Evolutionary conservation across 345 rosid species (phyloP), one percentile per base, ranked within the genome.

Genomic region (Moricandia arvensis): DNA sequence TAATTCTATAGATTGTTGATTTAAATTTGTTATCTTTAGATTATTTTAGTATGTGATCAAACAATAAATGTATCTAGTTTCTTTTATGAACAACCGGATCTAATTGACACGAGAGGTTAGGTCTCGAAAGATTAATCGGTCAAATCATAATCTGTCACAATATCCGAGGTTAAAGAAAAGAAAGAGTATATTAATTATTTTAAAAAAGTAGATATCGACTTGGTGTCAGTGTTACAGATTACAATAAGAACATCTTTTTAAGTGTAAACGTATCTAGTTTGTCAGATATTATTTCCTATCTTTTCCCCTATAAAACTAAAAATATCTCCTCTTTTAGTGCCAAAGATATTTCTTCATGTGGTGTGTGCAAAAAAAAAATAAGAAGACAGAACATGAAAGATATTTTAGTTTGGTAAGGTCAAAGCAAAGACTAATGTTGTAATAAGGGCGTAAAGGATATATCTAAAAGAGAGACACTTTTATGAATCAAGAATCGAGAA

Each of bases 341-440:
- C 24, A 30, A 59, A 67, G 73, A 75, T 75, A 75, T 67, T 67
- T 75, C 2, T 75, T 67, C 60, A 59, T 59, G 73, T 67, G 60
- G 8, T n/a, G 33, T 26, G n/a, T 6, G 33, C 15, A 15, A 47
- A 61, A 43, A 15, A 1, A 13, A 60, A 34, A 33, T 26, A 8
- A 31, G 13, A 15, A 45, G 53, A 45, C 53, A 45, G 53, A 11
- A 61, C 18, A 57, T 13, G 8, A 24, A 0, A 73, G 79, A 75
- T 69, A 75, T 68, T 69, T 75, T 51, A 10, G 67, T 75, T 66
- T 59, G 54, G 58, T 12, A 33, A 33, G n/a, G 54, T 75, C 54
- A 59, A 45, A 16, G 45, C 69, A 12, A 37, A 51, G 57, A 38
- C 72, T 27, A 0, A 8, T 17, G 33, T 51, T 67, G 59, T 49